Percentiles rank a stretch among this genome's conserved stretches.
These are phyloP conservation scores for Phytopythium vexans DNA, from an alignment of 352 stramenopile species.

Conservation along the genomic window DNA sequence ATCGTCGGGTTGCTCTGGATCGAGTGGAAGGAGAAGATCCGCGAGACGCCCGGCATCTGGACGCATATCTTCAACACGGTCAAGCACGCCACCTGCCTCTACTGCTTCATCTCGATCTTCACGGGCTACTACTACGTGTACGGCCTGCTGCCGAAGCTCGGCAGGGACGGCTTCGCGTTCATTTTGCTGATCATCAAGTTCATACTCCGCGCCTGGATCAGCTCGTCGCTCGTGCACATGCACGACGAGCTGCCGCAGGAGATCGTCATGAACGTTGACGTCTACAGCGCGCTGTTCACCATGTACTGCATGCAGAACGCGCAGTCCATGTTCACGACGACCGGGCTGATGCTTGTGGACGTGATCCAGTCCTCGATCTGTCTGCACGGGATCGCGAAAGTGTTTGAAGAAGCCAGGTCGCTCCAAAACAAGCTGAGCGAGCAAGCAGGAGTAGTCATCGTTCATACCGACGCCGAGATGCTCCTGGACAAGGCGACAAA, in stretches of 20 bases:
- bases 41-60: not conserved
- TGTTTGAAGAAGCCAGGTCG: not conserved
- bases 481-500: too few relatives aligned
- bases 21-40: slow-evolving; percentile 9
- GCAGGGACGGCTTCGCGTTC: slow-evolving; percentile 8
- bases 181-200: slow-evolving; percentile 16
- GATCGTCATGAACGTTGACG: slow-evolving; percentile 17
- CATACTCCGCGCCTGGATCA: slow-evolving; percentile 11
- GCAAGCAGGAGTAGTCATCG: not conserved
- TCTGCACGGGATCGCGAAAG: slow-evolving; percentile 6
- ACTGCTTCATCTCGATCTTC: slow-evolving; percentile 10
- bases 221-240: slow-evolving; percentile 11
- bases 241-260: slow-evolving; percentile 18
- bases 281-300: slow-evolving; percentile 12
- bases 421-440: not conserved
- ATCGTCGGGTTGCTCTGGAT: slow-evolving; percentile 8
- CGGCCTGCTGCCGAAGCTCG: slow-evolving; percentile 4
- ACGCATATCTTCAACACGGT: not conserved
- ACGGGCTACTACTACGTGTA: slow-evolving; percentile 18
- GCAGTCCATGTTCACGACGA: slow-evolving; percentile 1
- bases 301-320: slow-evolving; percentile 9
- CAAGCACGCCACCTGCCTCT: not conserved
- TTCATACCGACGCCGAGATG: not conserved
- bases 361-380: slow-evolving; percentile 5
- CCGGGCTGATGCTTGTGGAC: slow-evolving; percentile 16